Base-by-base conservation (phyloP, 345 rosid genomes). In the Durio zibethinus region DNA sequence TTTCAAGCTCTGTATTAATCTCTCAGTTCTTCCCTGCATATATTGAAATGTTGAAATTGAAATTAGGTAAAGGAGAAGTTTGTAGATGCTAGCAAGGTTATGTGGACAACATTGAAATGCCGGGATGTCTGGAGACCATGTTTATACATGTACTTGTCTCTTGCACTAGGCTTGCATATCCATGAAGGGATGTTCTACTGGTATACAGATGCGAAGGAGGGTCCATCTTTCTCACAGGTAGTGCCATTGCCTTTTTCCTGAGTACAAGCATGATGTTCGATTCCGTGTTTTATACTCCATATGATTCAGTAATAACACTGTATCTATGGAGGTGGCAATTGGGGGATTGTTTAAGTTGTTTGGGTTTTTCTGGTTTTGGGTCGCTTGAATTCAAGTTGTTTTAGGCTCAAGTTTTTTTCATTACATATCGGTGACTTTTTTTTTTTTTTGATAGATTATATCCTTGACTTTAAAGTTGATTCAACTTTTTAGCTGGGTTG, bases 151-250 rank as follows among this genome's bases (percentile, higher is more conserved):
- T 85, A 80, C 78, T 68, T 89, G 75, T 92, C 94, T 48, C 83
- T 89, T 79, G 84, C 94, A 69, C 70, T 89, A 78, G 85, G 94
- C 75, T 84, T 90, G 76, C 85, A 92, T 75, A 84, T 92, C 72
- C 91, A 87, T 60, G 91, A 92, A 79, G 94, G 97, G 72, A 82
- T 92, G 94, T 94, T 94, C 82, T 94, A 92, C 73, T 94, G 97
- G 94, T 88, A 86, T 72, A 92, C 98, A 35, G 94, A 90, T 82
- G 84, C 96, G 36, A 88, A 91, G 57, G 91, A 83, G 29, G 97
- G 96, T n/a, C 98, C 98, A 69, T 79, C 83, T 73, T 94, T 94
- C 85, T 86, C 85, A 27, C 82, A 85, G 85, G 87, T 84, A 64
- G 43, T 21, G 33, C 15, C 63, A 29, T 61, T 0, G 3, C n/a